Conservation (phyloP, 768 basidiomycete genomes). For the Postia placenta region DNA sequence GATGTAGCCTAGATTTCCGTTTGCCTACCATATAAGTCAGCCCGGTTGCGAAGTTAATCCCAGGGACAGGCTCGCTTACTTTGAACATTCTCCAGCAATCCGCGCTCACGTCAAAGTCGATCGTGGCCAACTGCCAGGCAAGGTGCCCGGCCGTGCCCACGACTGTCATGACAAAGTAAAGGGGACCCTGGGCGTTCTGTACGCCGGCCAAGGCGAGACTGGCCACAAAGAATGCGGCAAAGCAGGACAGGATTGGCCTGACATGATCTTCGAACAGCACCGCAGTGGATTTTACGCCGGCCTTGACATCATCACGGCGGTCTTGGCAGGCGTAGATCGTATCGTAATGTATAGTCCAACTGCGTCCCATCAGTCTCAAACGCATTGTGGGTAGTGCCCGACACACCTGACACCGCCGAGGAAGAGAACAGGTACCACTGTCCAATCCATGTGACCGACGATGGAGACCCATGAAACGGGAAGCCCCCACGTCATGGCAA, state of each 20-base stretch:
- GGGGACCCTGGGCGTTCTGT: conserved; percentile 24
- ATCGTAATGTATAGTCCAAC: conserved; percentile 47
- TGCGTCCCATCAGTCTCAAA: conserved; percentile 5
- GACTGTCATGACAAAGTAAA: conserved; percentile 9
- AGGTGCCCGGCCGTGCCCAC: conserved; percentile 17
- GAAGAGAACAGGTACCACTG: conserved; percentile 11
- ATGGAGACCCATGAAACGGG: conserved; percentile 41
- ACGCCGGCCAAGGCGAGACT: conserved; percentile 50
- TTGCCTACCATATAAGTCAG: not conserved
- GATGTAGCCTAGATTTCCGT: not conserved
- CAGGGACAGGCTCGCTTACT: not conserved
- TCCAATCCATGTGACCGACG: conserved; percentile 21
- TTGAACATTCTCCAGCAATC: conserved; percentile 15
- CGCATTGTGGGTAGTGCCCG: conserved; percentile 4
- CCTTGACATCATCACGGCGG: conserved; percentile 63
- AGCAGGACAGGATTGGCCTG: conserved; percentile 46
- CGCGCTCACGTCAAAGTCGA: conserved; percentile 16
- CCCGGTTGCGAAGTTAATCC: not conserved
- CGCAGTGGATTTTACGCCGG: conserved; percentile 70
- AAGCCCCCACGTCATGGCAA: conserved; percentile 1
- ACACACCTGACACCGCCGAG: conserved; percentile 18
- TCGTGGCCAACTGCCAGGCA: conserved; percentile 18
- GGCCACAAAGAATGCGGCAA: conserved; percentile 46
- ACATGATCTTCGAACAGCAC: conserved; percentile 65
- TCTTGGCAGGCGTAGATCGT: conserved; percentile 80